Conservation (phyloP, 305 asterid species). For the Lippia alba region DNA sequence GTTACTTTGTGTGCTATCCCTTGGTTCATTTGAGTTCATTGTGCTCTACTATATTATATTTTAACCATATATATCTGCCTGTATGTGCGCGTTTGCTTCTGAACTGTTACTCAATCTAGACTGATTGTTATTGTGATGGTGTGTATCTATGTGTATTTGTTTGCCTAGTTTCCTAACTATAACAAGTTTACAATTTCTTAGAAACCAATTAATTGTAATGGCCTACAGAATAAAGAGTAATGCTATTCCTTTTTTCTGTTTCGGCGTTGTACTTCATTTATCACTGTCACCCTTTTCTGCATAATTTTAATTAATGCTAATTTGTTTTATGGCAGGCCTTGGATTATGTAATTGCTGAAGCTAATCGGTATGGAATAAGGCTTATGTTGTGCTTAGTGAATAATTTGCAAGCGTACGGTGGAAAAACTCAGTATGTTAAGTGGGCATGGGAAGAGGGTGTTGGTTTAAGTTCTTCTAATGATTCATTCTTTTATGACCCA, state of each 20-base stretch:
- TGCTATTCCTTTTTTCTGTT: constrained; percentile 11
- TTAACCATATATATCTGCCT: neutral
- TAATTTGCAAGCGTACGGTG: constrained; percentile 96
- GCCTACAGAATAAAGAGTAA: constrained; percentile 21
- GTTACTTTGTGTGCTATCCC: neutral
- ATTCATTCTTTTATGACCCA: constrained; percentile 98
- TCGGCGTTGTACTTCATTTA: constrained; percentile 12
- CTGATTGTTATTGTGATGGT: constrained; percentile 19
- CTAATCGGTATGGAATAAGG: constrained; percentile 73
- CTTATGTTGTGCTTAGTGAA: constrained; percentile 82
- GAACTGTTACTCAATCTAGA: neutral
- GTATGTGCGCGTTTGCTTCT: neutral
- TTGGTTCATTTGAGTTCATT: constrained; percentile 12
- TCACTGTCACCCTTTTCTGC: constrained; percentile 18
- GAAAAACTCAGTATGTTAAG: constrained; percentile 93
- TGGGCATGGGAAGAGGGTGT: constrained; percentile 99
- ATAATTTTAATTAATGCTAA: constrained; percentile 22
- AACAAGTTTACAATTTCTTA: constrained; percentile 22
- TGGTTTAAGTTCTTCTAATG: constrained; percentile 91
- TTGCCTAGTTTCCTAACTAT: constrained; percentile 17
- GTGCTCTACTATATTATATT: neutral
- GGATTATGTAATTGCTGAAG: constrained; percentile 95
- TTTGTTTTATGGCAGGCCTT: constrained; percentile 60
- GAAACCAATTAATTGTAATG: constrained; percentile 31
- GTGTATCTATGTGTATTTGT: neutral